Evolutionary conservation across 257 asterid species (phyloP), one percentile per base, ranked within the genome.

Genomic region (Avicennia marina): DNA sequence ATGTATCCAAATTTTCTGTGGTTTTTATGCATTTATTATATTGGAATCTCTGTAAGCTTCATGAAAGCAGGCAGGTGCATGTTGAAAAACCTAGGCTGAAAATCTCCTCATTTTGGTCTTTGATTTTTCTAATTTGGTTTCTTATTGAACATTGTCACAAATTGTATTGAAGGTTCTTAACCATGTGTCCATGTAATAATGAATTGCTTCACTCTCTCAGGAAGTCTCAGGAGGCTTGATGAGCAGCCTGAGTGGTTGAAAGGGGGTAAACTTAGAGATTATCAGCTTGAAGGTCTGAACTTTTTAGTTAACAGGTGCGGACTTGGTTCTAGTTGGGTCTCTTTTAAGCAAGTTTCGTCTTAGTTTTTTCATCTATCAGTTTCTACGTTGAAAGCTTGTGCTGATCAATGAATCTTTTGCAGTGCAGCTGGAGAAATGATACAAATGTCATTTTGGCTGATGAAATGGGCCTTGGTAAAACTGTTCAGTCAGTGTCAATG

Each of bases 401-500:
- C 79, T 78, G 80, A 82, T 73, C 81, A 54, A 45, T 76, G 74
- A 58, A 67, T 72, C 76, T 69, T 75, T 75, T 64, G 69, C 80
- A 76, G 79, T 69, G 51, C 83, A 93, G 99, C 83, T 93, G 99
- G 99, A 86, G 89, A 80, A 93, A 93, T 72, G 97, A 93, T 63
- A 89, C 97, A 24, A 93, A 89, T 80, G 99, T 93, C 20, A 93
- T 93, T 69, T 75, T 93, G 75, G 99, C 96, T 63, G 97, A 93
- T 81, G 97, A 93, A 78, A 93, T 89, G 99, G 99, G 99, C 60
- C 95, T 93, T 53, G 99, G 97, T 60, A 93, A 93, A 78, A 93
- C 99, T 67, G 95, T 93, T 52, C 97, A 93, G 82, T 86, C 97
- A 32, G 97, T 89, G 75, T 89, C 99, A 40, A 86, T 93, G 99